phyloP scores from a whole-genome alignment of 352 stramenopile species.

The Saprolegnia parasitica region DNA sequence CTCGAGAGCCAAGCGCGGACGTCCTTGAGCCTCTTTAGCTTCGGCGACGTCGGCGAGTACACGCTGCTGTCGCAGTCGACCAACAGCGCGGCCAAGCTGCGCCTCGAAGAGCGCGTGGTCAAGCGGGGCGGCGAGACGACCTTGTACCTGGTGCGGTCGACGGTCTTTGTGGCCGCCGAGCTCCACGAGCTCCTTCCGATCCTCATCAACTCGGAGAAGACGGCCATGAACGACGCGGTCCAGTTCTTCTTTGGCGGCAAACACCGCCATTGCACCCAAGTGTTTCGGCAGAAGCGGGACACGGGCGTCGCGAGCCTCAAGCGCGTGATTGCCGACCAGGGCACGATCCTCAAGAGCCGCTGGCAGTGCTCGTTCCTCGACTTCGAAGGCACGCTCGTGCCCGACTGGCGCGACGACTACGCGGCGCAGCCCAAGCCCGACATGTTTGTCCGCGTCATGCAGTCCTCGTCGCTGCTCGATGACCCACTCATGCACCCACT shows the following conservation, averaged over 20 bases:
- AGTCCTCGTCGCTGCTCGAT: slow-evolving; percentile 48
- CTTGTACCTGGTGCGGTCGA: slow-evolving; percentile 69
- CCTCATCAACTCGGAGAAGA: slow-evolving; percentile 57
- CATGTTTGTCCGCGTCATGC: slow-evolving; percentile 68
- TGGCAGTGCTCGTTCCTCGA: slow-evolving; percentile 65
- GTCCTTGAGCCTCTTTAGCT: slow-evolving; percentile 66
- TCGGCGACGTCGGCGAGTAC: slow-evolving; percentile 45
- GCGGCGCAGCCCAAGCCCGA: slow-evolving; percentile 31
- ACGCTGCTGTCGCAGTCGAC: slow-evolving; percentile 18
- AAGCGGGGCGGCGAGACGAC: slow-evolving; percentile 14
- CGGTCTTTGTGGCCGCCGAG: slow-evolving; percentile 53
- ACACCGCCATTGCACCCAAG: slow-evolving; percentile 43
- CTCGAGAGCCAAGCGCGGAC: slow-evolving; percentile 55
- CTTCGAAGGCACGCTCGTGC: slow-evolving; percentile 70
- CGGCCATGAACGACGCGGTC: slow-evolving; percentile 59
- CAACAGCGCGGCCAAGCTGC: slow-evolving; percentile 21
- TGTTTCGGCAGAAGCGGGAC: slow-evolving; percentile 53
- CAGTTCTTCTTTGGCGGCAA: slow-evolving; percentile 67
- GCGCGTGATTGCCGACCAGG: slow-evolving; percentile 62
- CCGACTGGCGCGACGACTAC: slow-evolving; percentile 62
- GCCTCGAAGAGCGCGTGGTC: slow-evolving; percentile 30
- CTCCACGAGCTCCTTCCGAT: slow-evolving; percentile 63
- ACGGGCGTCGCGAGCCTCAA: slow-evolving; percentile 67
- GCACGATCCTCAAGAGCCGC: slow-evolving; percentile 61
- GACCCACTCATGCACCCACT: slow-evolving; percentile 51